Evolutionary conservation across 441 rosid species (phyloP), one percentile per base, ranked within the genome.

Genomic region (Syzygium malaccense): DNA sequence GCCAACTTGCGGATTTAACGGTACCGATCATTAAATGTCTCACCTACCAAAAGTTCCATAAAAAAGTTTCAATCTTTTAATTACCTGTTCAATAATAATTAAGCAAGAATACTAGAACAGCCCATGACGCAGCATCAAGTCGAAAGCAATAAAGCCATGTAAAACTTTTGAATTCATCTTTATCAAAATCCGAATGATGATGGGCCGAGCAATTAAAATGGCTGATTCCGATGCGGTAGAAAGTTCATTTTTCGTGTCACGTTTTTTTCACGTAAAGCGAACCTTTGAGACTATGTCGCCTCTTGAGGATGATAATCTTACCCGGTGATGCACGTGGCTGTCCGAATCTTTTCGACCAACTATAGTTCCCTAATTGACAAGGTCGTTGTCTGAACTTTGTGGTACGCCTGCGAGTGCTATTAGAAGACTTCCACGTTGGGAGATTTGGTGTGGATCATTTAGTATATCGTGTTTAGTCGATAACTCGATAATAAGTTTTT

Each of bases 391-490:
- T 3, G 10, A 14, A n/a, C 71, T 14, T 62, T n/a, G 33, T 2
- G 19, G 32, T 19, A 17, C 28, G 66, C 1, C 4, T 2, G 30
- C 26, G 8, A 60, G 15, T 60, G 9, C 3, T 28, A 6, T 60
- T 0, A 0, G 4, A n/a, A 62, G 6, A 64, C 32, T 64, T 64
- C 32, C 23, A 15, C 5, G 1, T 0, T 0, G 2, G 5, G 15
- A 71, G 15, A 20, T 33, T 19, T 6, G 4, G 25, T 20, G 0
- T 33, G 17, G 14, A 33, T 68, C 49, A 30, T 64, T 71, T 71
- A 37, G 20, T 20, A 71, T 15, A 71, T 20, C 1, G 4, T 20
- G 0, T 37, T 37, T 20, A 11, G 49, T 20, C 14, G 26, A 71
- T 41, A 37, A 37, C 15, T 71, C 6, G 3, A 33, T 33, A 23